Conservation (phyloP, 306 rosid genomes). For the Cucumis hystrix region DNA sequence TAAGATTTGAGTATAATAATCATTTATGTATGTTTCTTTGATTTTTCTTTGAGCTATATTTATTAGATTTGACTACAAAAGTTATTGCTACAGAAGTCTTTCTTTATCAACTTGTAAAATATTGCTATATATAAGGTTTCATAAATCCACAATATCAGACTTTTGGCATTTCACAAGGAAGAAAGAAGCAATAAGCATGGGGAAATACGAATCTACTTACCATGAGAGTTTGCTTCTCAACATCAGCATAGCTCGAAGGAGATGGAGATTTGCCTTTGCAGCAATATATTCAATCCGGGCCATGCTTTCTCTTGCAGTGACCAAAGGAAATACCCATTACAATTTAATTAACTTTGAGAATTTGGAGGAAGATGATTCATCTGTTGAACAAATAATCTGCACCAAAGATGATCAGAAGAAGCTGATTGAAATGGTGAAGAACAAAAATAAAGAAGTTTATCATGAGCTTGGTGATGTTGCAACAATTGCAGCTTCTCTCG, state of each 20-base stretch:
- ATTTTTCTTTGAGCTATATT: background rate
- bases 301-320: slow-evolving; percentile 33
- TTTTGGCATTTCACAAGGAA: background rate
- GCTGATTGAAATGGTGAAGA: slow-evolving; percentile 36
- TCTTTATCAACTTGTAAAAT: background rate
- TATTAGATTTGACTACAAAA: background rate
- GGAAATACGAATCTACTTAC: background rate
- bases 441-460: slow-evolving; percentile 20
- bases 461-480: slow-evolving; percentile 26
- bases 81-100: background rate
- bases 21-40: background rate
- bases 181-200: background rate
- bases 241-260: slow-evolving; percentile 23
- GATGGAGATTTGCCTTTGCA: slow-evolving; percentile 53
- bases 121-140: background rate
- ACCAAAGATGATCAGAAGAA: slow-evolving; percentile 12
- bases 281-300: slow-evolving; percentile 41
- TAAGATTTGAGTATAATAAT: background rate
- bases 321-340: slow-evolving; percentile 14
- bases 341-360: background rate
- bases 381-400: background rate
- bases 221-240: background rate
- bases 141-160: background rate
- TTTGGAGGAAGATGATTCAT: background rate
- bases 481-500: slow-evolving; percentile 27